Conservation (phyloP, 345 rosid genomes). For the Boechera stricta region DNA sequence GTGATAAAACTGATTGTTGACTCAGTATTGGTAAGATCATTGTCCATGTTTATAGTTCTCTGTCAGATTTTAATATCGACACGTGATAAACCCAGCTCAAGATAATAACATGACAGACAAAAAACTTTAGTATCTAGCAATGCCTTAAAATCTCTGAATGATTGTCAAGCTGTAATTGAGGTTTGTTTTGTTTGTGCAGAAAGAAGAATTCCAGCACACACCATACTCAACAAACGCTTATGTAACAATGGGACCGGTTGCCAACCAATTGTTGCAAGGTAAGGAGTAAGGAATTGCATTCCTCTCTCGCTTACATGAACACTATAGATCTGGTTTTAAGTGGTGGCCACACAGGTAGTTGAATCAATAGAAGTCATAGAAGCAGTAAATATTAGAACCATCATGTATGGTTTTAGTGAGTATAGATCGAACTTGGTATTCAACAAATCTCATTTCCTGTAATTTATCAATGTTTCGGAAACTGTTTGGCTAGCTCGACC, state of each 20-base stretch:
- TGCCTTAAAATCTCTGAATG: background rate
- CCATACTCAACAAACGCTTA: slow-evolving; percentile 95
- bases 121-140: background rate
- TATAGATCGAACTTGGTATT: too few relatives aligned
- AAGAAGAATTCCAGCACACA: slow-evolving; percentile 95
- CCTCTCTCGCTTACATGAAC: slow-evolving; percentile 20
- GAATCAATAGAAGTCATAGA: background rate
- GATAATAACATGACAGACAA: too few relatives aligned
- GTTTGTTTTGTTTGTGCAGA: slow-evolving; percentile 51
- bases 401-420: background rate
- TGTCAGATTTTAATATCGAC: background rate
- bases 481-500: too few relatives aligned
- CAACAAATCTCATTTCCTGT: too few relatives aligned
- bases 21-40: slow-evolving; percentile 67
- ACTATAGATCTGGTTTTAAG: background rate
- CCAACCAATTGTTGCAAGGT: slow-evolving; percentile 83
- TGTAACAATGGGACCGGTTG: slow-evolving; percentile 79
- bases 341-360: background rate
- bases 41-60: slow-evolving; percentile 12
- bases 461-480: too few relatives aligned
- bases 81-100: background rate
- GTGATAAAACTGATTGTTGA: slow-evolving; percentile 70
- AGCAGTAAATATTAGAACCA: background rate
- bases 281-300: slow-evolving; percentile 26
- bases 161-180: background rate